A percentile compares a stretch with the other conserved stretches of the same genome.
Evolutionary conservation across 352 stramenopile species (phyloP).

Genomic region (Globisporangium polare): DNA sequence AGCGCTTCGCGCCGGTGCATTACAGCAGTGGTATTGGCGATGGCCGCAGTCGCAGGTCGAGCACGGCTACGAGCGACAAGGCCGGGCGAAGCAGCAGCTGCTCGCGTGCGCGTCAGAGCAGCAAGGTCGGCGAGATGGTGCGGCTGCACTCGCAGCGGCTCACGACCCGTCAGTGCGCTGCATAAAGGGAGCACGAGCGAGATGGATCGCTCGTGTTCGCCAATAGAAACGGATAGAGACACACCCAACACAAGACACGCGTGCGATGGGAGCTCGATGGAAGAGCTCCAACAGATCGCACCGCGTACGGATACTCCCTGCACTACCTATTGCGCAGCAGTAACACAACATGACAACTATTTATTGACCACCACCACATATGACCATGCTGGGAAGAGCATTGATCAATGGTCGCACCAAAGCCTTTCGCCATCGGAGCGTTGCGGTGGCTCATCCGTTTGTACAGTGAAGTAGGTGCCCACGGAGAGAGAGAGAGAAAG

Average conservation of each 20-base stretch:
- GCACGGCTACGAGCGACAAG: slow-evolving; percentile 12
- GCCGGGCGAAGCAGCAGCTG: slow-evolving; percentile 18
- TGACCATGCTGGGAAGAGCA: too few relatives aligned
- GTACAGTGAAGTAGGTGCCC: too few relatives aligned
- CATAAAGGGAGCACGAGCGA: background rate
- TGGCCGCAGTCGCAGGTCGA: slow-evolving; percentile 7
- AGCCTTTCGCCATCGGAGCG: too few relatives aligned
- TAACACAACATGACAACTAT: too few relatives aligned
- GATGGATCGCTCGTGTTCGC: background rate
- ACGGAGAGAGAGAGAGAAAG: too few relatives aligned
- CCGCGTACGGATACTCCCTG: too few relatives aligned
- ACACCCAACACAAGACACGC: background rate
- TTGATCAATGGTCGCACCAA: too few relatives aligned
- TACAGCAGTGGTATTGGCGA: background rate
- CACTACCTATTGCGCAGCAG: background rate
- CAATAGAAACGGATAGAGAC: background rate
- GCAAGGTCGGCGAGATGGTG: slow-evolving; percentile 37
- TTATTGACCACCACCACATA: background rate
- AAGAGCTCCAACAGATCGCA: slow-evolving; percentile 3
- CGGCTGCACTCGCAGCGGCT: slow-evolving; percentile 33
- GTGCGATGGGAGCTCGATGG: slow-evolving; percentile 9
- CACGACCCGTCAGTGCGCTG: slow-evolving; percentile 20
- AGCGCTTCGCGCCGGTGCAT: slow-evolving; percentile 29
- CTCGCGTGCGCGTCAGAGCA: slow-evolving; percentile 26
- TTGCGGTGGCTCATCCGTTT: too few relatives aligned